phyloP scores from a whole-genome alignment of 768 basidiomycete genomes.

The Macrolepiota fuliginosa region DNA sequence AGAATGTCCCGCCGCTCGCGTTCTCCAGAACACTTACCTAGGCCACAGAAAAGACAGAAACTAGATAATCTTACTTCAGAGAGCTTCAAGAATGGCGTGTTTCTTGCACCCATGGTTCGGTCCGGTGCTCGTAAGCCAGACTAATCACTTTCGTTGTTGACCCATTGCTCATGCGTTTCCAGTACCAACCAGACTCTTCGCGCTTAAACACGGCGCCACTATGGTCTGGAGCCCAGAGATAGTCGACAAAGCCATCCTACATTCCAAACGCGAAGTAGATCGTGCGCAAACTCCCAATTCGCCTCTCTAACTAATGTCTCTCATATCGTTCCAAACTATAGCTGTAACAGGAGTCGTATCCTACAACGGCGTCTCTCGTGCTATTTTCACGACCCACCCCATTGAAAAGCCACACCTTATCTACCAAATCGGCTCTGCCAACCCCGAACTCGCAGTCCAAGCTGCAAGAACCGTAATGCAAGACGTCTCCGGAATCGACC shows the following conservation, averaged over 20 bases:
- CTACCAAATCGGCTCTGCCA: slow-evolving; percentile 91
- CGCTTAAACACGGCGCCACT: slow-evolving; percentile 89
- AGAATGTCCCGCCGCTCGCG: slow-evolving; percentile 53
- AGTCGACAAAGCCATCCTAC: slow-evolving; percentile 93
- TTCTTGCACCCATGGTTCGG: slow-evolving; percentile 98
- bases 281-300: slow-evolving; percentile 47
- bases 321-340: slow-evolving; percentile 25
- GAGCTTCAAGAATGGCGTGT: slow-evolving; percentile 85
- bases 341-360: slow-evolving; percentile 85
- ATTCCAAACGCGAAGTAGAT: slow-evolving; percentile 80
- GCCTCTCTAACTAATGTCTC: neutral
- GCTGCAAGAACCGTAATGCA: slow-evolving; percentile 84
- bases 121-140: slow-evolving; percentile 75
- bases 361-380: slow-evolving; percentile 78
- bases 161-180: slow-evolving; percentile 7
- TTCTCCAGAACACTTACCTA: slow-evolving; percentile 45
- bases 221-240: slow-evolving; percentile 97
- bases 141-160: slow-evolving; percentile 17
- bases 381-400: slow-evolving; percentile 92
- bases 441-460: slow-evolving; percentile 88
- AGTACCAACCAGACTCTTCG: slow-evolving; percentile 86
- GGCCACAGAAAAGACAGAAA: slow-evolving; percentile 53
- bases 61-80: slow-evolving; percentile 60
- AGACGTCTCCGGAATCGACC: slow-evolving; percentile 92
- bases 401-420: slow-evolving; percentile 93